These are phyloP conservation scores for Piromyces sp. DNA, from an alignment of 192 early-diverging fungal genomes.

Conservation along the genomic window DNA sequence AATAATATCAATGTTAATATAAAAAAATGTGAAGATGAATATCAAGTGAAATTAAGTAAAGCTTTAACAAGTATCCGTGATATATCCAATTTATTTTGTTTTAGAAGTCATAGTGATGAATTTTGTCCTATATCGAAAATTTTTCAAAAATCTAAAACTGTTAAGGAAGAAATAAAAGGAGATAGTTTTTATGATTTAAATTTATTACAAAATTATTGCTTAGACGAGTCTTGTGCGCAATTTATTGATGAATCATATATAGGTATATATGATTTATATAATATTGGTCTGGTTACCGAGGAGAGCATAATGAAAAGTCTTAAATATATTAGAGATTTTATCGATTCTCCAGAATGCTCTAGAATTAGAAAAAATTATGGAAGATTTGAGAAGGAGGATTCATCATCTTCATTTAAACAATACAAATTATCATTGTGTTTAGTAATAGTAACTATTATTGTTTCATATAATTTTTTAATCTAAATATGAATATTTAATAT, in stretches of 20 bases:
- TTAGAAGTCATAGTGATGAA: background rate
- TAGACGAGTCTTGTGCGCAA: background rate
- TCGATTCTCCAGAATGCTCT: background rate
- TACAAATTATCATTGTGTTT: background rate
- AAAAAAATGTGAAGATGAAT: background rate
- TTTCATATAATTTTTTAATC: no score
- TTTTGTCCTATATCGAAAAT: background rate
- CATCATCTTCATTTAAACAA: no score
- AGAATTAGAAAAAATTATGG: background rate
- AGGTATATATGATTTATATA: background rate
- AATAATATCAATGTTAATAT: background rate
- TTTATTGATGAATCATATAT: background rate
- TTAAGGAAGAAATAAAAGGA: background rate
- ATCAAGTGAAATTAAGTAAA: background rate
- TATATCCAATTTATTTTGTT: background rate
- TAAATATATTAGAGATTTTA: background rate
- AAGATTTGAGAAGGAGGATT: background rate
- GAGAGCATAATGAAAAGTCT: background rate
- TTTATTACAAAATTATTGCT: background rate
- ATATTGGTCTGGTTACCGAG: background rate
- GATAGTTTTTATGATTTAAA: background rate
- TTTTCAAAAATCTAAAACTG: background rate
- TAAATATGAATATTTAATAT: no score
- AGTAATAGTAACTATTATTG: background rate
- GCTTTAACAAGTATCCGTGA: background rate